These are phyloP conservation scores for Corinectria fuckeliana DNA, from an alignment of 2,329 filamentous ascomycete species.

Conservation along the genomic window DNA sequence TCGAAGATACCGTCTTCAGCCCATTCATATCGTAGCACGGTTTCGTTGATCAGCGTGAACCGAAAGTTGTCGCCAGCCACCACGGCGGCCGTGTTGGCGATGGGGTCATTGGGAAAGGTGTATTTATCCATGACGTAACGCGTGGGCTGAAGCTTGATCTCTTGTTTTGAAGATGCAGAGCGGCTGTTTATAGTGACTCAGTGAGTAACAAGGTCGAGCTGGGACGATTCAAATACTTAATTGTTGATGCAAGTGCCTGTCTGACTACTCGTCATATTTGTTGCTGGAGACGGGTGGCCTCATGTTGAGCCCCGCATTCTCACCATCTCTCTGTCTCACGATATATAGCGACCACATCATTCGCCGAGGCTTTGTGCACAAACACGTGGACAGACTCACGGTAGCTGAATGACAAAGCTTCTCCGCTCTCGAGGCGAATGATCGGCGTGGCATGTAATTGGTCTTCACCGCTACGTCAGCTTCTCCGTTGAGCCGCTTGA, in stretches of 20 bases:
- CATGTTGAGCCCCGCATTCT: neutral
- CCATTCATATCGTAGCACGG: constrained; percentile 68
- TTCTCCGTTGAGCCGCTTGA: neutral
- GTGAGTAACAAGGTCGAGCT: no score
- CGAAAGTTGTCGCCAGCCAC: constrained; percentile 53
- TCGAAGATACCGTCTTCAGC: constrained; percentile 65
- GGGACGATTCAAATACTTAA: no score
- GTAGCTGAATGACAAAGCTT: neutral
- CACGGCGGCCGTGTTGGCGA: constrained; percentile 24
- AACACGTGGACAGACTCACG: neutral
- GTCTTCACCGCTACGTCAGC: neutral
- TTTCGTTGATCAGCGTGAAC: constrained; percentile 64
- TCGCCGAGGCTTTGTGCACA: neutral
- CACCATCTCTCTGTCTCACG: neutral
- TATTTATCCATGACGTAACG: constrained; percentile 31
- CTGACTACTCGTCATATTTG: neutral
- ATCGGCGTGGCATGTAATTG: neutral
- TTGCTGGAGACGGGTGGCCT: neutral
- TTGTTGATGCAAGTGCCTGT: no score
- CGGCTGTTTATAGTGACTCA: no score
- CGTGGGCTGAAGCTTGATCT: neutral
- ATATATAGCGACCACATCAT: neutral
- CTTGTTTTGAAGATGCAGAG: neutral
- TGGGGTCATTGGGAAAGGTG: constrained; percentile 24
- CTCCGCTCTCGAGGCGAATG: neutral